Conservation (phyloP, 2,329 filamentous ascomycete species). For the Alternaria novae-zelandiae region DNA sequence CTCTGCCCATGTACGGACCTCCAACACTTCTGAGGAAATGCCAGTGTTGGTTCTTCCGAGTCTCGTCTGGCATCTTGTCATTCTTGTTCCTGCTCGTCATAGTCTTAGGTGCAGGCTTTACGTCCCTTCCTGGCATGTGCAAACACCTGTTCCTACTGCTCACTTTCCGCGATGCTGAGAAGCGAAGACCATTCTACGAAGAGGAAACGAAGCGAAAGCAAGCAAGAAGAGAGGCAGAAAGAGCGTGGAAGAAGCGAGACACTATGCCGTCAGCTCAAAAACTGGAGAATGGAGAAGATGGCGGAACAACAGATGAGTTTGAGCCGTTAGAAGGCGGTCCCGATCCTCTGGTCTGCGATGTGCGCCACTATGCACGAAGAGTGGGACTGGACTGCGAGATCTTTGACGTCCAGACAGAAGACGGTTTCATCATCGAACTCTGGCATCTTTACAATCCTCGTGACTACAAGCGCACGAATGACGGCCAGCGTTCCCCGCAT, state of each 20-base stretch:
- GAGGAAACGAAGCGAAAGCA: slow-evolving; percentile 71
- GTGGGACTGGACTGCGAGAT: slow-evolving; percentile 87
- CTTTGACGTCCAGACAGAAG: slow-evolving; percentile 87
- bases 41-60: slow-evolving; percentile 69
- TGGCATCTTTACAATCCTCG: slow-evolving; percentile 90
- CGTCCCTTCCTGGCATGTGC: slow-evolving; percentile 64
- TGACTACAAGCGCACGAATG: slow-evolving; percentile 65
- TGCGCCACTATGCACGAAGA: slow-evolving; percentile 83
- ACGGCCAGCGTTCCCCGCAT: slow-evolving; percentile 59
- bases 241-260: slow-evolving; percentile 64
- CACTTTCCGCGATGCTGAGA: slow-evolving; percentile 66
- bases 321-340: slow-evolving; percentile 78
- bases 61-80: slow-evolving; percentile 76
- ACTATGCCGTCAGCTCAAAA: slow-evolving; percentile 46
- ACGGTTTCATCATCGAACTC: slow-evolving; percentile 87
- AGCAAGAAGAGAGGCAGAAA: slow-evolving; percentile 63
- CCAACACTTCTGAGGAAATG: slow-evolving; percentile 69
- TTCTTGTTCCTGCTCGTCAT: slow-evolving; percentile 78
- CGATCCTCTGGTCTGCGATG: slow-evolving; percentile 79
- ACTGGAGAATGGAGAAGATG: slow-evolving; percentile 47
- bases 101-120: slow-evolving; percentile 74
- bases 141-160: slow-evolving; percentile 60
- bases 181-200: slow-evolving; percentile 70
- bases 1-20: slow-evolving; percentile 80
- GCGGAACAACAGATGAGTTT: slow-evolving; percentile 61